Conservation (phyloP, 345 rosid genomes). For the Melastoma malabathricum region DNA sequence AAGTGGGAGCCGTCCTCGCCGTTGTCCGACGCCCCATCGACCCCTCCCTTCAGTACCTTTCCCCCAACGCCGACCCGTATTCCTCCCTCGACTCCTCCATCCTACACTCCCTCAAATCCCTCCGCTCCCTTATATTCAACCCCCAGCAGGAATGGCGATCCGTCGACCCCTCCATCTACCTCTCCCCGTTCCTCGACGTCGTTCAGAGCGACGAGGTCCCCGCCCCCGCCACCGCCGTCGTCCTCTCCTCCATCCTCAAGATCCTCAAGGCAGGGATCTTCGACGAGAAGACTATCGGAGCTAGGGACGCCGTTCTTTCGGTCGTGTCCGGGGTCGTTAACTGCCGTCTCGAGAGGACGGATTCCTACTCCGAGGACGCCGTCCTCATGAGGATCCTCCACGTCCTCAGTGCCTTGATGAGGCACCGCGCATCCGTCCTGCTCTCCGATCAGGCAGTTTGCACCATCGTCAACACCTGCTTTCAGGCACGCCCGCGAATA, state of each 20-base stretch:
- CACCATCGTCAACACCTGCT: constrained; percentile 75
- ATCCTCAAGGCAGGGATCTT: constrained; percentile 51
- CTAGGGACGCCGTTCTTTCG: constrained; percentile 46
- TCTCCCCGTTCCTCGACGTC: constrained; percentile 74
- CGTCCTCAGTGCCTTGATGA: constrained; percentile 50
- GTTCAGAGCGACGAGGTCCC: constrained; percentile 71
- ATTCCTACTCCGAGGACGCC: constrained; percentile 46
- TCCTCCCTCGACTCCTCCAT: constrained; percentile 25
- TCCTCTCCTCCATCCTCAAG: constrained; percentile 54
- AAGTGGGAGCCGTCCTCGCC: constrained; percentile 74
- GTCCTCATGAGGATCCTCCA: constrained; percentile 81
- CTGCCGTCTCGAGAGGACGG: constrained; percentile 75
- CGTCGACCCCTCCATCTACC: constrained; percentile 66
- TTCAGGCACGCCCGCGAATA: constrained; percentile 17
- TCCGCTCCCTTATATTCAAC: constrained; percentile 69
- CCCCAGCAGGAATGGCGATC: constrained; percentile 83
- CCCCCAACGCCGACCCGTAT: too few relatives aligned
- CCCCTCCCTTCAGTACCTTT: constrained; percentile 15
- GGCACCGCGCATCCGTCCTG: constrained; percentile 39
- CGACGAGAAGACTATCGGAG: constrained; percentile 68
- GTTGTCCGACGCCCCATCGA: constrained; percentile 51
- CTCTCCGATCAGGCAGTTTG: constrained; percentile 66
- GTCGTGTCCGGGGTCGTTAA: constrained; percentile 49
- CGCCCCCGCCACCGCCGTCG: constrained; percentile 53
- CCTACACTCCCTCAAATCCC: constrained; percentile 58